These are phyloP conservation scores for Narthecium ossifragum DNA, from an alignment of 106 monocot species.

Conservation along the genomic window DNA sequence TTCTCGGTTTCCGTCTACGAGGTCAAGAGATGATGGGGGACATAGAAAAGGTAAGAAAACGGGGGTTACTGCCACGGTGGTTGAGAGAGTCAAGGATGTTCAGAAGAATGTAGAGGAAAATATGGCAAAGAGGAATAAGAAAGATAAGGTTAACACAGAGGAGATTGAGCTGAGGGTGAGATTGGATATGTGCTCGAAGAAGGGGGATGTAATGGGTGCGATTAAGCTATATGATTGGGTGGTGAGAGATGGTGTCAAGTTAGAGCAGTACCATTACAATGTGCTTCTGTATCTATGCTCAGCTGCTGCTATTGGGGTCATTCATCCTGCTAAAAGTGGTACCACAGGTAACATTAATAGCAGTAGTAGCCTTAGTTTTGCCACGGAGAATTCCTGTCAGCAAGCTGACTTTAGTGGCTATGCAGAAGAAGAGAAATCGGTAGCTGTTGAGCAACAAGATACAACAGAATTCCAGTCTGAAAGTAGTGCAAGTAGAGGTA, in stretches of 20 bases:
- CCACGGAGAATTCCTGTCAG: no score
- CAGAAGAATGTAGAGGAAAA: background rate
- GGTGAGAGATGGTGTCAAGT: constrained; percentile 17
- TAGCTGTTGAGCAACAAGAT: no score
- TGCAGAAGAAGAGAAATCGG: background rate
- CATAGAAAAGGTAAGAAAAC: background rate
- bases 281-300: constrained; percentile 73
- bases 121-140: constrained; percentile 16
- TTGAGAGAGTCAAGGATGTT: no score
- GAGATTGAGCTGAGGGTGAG: constrained; percentile 25
- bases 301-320: constrained; percentile 50
- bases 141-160: constrained; percentile 11
- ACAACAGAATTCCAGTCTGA: background rate
- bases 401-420: background rate
- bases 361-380: constrained; percentile 1
- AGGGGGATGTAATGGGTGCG: constrained; percentile 60
- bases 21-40: background rate
- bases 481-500: background rate
- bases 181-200: constrained; percentile 73
- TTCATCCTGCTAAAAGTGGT: constrained; percentile 67
- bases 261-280: constrained; percentile 71
- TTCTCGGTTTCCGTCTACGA: constrained; percentile 12
- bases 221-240: constrained; percentile 50
- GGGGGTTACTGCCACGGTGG: background rate
- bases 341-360: constrained; percentile 2